Conservation (phyloP, 345 rosid genomes). For the Iberis pinnata region DNA sequence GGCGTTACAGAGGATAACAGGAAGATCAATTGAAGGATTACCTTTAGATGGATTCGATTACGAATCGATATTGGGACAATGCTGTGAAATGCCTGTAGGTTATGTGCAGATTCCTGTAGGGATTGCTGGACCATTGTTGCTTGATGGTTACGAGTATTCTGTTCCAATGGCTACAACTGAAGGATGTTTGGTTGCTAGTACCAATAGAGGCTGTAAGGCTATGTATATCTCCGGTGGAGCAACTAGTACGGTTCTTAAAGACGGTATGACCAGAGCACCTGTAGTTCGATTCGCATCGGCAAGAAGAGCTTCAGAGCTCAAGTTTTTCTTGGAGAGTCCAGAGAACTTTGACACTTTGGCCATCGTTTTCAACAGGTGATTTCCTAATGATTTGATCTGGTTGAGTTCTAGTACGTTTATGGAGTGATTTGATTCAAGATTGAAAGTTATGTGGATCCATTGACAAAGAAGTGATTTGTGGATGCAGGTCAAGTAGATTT, state of each 20-base stretch:
- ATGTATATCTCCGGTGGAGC: slow-evolving; percentile 75
- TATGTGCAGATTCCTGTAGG: slow-evolving; percentile 93
- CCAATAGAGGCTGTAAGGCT: slow-evolving; percentile 91
- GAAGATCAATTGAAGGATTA: slow-evolving; percentile 65
- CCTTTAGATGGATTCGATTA: slow-evolving; percentile 83
- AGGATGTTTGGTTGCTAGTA: slow-evolving; percentile 88
- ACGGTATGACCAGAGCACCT: slow-evolving; percentile 86
- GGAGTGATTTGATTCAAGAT: neutral
- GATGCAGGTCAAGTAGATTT: slow-evolving; percentile 73
- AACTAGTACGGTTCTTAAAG: slow-evolving; percentile 44
- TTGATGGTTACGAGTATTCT: slow-evolving; percentile 68
- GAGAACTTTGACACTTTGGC: slow-evolving; percentile 61
- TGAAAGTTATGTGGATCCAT: neutral
- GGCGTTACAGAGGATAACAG: slow-evolving; percentile 67
- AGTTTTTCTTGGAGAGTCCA: slow-evolving; percentile 72
- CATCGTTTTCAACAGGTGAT: slow-evolving; percentile 61
- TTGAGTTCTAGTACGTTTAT: slow-evolving; percentile 2
- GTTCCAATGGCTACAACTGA: slow-evolving; percentile 98
- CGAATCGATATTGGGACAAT: slow-evolving; percentile 75
- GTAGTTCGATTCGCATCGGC: slow-evolving; percentile 60
- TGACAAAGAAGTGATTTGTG: neutral
- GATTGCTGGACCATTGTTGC: slow-evolving; percentile 79
- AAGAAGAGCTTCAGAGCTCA: slow-evolving; percentile 57
- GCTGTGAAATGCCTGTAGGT: slow-evolving; percentile 98
- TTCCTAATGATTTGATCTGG: neutral